Percentiles rank a stretch among this genome's conserved stretches.
phyloP scores from a whole-genome alignment of 208 protist species.

The Trichomonas vaginalis region DNA sequence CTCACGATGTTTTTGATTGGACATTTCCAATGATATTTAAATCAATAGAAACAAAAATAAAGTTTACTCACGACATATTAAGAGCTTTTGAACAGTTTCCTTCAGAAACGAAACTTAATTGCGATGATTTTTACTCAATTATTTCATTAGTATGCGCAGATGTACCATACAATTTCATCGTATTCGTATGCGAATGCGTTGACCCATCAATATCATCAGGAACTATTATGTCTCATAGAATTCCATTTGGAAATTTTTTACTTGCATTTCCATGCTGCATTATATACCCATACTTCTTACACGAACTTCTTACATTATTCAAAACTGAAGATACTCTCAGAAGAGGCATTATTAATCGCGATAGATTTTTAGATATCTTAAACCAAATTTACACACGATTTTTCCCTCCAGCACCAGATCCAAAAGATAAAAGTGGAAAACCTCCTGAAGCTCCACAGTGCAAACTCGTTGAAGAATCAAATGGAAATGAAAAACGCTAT shows the following conservation, averaged over 20 bases:
- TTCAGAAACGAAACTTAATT: background rate
- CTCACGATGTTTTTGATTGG: background rate
- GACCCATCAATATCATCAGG: constrained; percentile 8
- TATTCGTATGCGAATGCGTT: background rate
- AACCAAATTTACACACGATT: background rate
- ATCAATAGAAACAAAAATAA: background rate
- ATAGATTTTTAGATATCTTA: background rate
- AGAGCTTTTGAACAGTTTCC: background rate
- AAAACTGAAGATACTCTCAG: background rate
- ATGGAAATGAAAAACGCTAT: background rate
- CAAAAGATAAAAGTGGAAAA: background rate
- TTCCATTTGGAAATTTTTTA: background rate
- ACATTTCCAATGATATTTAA: background rate
- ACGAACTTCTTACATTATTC: background rate
- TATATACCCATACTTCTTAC: background rate
- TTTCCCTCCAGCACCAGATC: background rate
- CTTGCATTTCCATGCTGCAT: constrained; percentile 1
- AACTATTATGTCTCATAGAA: background rate
- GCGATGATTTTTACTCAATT: background rate
- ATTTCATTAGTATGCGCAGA: background rate
- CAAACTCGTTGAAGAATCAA: background rate
- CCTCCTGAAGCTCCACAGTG: background rate
- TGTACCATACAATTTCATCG: background rate
- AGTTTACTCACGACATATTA: background rate
- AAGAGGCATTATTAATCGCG: background rate